Evolutionary conservation across 2,329 filamentous ascomycete species (phyloP).

Genomic region (Microsporum audouinii): DNA sequence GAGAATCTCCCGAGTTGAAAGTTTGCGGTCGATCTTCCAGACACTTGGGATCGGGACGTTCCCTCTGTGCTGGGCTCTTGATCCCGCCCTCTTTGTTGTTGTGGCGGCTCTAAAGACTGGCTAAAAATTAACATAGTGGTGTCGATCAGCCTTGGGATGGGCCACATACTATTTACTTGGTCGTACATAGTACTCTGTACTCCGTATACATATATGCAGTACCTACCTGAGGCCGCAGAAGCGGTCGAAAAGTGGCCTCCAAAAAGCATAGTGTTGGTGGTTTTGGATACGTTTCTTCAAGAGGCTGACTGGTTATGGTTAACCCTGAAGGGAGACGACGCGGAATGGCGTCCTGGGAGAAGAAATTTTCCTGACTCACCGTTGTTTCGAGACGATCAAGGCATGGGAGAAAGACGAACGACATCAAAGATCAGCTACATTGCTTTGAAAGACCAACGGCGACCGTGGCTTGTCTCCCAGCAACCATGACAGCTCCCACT

Average conservation of each 20-base stretch:
- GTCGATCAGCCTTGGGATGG: background rate
- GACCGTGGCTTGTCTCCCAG: background rate
- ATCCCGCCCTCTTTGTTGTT: background rate
- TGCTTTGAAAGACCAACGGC: background rate
- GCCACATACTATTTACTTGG: conserved; percentile 2
- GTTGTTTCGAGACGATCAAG: background rate
- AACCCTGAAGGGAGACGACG: background rate
- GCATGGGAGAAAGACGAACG: background rate
- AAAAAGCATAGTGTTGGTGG: background rate
- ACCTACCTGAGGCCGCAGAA: background rate
- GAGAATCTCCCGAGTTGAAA: background rate
- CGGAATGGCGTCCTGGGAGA: background rate
- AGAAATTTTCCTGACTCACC: background rate
- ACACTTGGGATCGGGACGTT: background rate
- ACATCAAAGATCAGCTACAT: background rate
- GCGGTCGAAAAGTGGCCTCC: background rate
- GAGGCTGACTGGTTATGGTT: background rate
- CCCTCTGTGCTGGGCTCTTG: background rate
- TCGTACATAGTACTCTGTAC: background rate
- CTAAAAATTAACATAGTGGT: background rate
- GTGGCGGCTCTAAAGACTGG: background rate
- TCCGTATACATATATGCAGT: background rate
- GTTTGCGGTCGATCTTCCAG: conserved; percentile 3
- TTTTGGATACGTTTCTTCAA: background rate
- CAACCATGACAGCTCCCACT: background rate